Evolutionary conservation across 2,329 filamentous ascomycete genomes (phyloP).

Genomic region (Cladosporium oxysporum): DNA sequence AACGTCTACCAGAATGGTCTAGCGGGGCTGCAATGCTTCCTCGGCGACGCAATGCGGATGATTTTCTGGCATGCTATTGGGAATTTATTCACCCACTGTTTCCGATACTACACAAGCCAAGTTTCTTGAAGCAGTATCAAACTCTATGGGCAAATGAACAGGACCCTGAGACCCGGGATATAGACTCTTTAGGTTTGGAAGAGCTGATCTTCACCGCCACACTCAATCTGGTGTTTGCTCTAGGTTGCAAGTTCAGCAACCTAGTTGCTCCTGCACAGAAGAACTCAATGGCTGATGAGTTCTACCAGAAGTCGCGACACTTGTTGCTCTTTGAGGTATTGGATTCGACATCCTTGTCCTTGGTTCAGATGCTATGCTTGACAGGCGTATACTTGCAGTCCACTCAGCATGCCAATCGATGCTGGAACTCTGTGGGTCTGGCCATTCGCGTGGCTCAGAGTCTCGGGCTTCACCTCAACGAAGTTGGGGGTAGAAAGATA

Average conservation of each 20-base stretch:
- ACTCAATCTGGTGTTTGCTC: constrained; percentile 31
- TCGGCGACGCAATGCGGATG: constrained; percentile 29
- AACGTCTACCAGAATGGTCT: constrained; percentile 3
- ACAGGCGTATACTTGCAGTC: constrained; percentile 31
- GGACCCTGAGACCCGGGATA: constrained; percentile 21
- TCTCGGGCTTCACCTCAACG: constrained; percentile 67
- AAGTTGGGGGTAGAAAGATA: constrained; percentile 51
- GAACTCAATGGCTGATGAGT: constrained; percentile 29
- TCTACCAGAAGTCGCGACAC: constrained; percentile 31
- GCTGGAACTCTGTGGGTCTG: constrained; percentile 32
- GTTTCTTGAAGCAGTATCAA: constrained; percentile 31
- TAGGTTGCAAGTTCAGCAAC: constrained; percentile 31
- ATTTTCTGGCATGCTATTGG: constrained; percentile 32
- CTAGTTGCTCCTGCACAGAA: constrained; percentile 29
- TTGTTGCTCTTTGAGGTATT: constrained; percentile 31
- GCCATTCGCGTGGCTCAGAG: constrained; percentile 66
- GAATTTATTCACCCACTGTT: constrained; percentile 33
- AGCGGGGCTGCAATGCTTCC: constrained; percentile 24
- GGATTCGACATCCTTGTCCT: constrained; percentile 29
- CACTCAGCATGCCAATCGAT: constrained; percentile 30
- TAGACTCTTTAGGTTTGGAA: constrained; percentile 21
- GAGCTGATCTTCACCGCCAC: constrained; percentile 31
- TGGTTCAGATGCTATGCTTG: constrained; percentile 31
- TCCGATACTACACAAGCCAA: constrained; percentile 30
- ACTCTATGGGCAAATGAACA: constrained; percentile 24